Base-by-base conservation (phyloP, 768 basidiomycete species). In the Podaxis rugospora region DNA sequence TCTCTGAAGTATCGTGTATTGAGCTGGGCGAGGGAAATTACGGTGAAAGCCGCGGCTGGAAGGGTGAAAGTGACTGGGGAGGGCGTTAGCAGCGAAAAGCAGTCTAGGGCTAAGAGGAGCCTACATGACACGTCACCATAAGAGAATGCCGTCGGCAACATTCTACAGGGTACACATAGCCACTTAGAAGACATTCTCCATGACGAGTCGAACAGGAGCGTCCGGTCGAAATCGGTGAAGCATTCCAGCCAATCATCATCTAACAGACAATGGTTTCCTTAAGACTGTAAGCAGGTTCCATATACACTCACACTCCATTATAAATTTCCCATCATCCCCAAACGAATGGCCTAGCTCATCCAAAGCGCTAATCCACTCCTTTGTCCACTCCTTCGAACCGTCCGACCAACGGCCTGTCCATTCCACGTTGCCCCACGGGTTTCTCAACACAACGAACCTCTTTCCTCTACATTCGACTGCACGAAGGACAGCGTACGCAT, bases 51-150 rank as follows among this genome's bases (percentile, higher is more conserved):
- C 0, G 71, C 66, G 6, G 72, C 68, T 2, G 77, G 69, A n/a
- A 84, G 64, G 1, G 75, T 70, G 65, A 85, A 78, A 0, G 76
- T 79, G 66, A 80, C 83, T 84, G 37, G 37, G 7, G 37, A 25
- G 40, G 46, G 10, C 16, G 21, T 47, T 32, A 32, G 32, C 27
- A 35, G 40, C 44, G 18, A 21, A 18, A 36, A 4, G 3, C 11
- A 16, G 3, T 18, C 16, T 57, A 25, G 50, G 21, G 35, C 3
- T 25, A 32, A 44, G 50, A 5, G 6, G 21, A 42, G 72, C 82
- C 28, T 62, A 83, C 83, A 85, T 4, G 80, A 78, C 9, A 85
- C 74, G 61, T 86, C 83, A 18, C 83, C 83, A 55, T 75, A 81
- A 2, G 76, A 75, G 79, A 81, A 83, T 1, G 82, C 80, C 47